phyloP scores from a whole-genome alignment of 352 stramenopile genomes.

The Phytophthora foliorum region DNA sequence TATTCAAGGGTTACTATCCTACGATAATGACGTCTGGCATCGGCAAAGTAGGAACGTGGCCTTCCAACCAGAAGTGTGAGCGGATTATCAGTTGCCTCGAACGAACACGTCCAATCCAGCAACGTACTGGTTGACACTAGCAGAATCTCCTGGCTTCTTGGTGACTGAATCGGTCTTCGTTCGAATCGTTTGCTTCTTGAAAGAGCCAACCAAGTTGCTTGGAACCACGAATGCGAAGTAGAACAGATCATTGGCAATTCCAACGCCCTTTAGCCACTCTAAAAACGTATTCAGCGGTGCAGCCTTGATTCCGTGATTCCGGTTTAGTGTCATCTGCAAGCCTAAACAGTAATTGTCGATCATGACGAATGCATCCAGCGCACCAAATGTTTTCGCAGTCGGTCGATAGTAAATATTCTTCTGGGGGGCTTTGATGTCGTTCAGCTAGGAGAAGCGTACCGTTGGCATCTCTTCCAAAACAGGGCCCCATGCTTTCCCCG shows the following conservation, averaged over 20 bases:
- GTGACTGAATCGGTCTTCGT: background rate
- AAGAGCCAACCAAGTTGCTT: slow-evolving; percentile 2
- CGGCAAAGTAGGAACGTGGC: no score
- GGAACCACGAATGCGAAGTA: slow-evolving; percentile 21
- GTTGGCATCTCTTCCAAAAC: slow-evolving; percentile 3
- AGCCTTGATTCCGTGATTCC: slow-evolving; percentile 5
- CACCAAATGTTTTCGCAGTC: slow-evolving; percentile 9
- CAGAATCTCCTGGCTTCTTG: background rate
- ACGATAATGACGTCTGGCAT: no score
- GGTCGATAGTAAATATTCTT: background rate
- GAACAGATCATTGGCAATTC: background rate
- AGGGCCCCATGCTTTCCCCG: background rate
- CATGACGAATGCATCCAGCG: slow-evolving; percentile 16
- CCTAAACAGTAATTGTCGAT: background rate
- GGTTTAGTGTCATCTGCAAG: slow-evolving; percentile 10
- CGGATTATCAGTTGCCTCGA: no score
- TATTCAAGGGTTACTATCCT: no score
- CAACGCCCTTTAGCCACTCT: background rate
- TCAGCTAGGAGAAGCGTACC: slow-evolving; percentile 1
- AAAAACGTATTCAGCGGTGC: slow-evolving; percentile 10
- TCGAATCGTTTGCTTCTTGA: background rate
- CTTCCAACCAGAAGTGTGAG: no score
- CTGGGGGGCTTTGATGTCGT: background rate
- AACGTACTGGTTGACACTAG: background rate
- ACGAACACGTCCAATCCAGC: background rate